A percentile compares a stretch with the other conserved stretches of the same genome.
Conservation (phyloP, 805 yeast species). For the Yarrowia divulgata region DNA sequence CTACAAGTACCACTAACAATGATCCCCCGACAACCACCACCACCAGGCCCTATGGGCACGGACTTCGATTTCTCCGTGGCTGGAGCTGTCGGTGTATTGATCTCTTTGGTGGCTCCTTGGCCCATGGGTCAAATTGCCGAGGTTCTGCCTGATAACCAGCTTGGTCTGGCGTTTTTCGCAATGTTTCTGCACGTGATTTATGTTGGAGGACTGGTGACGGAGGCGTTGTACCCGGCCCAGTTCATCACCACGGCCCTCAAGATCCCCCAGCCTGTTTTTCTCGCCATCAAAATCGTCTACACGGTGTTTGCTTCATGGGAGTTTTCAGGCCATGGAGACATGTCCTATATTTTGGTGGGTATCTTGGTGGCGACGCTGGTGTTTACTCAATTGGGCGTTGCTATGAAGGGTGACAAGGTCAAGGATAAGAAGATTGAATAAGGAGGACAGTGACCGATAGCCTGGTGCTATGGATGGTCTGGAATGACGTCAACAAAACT, state of each 20-base stretch:
- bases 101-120: slow-evolving; percentile 15
- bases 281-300: slow-evolving; percentile 11
- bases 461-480: too few species aligned
- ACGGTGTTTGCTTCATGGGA: neutral
- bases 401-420: neutral
- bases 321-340: slow-evolving; percentile 9
- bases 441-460: too few species aligned
- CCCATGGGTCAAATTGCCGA: slow-evolving; percentile 27
- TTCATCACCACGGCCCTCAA: slow-evolving; percentile 4
- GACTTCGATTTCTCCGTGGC: slow-evolving; percentile 10
- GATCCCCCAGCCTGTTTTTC: neutral
- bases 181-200: slow-evolving; percentile 21
- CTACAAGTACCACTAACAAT: neutral
- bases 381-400: slow-evolving; percentile 1
- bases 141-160: neutral
- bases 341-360: neutral
- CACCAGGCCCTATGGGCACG: slow-evolving; percentile 12
- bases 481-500: too few species aligned
- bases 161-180: neutral
- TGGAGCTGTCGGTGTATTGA: neutral
- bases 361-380: neutral
- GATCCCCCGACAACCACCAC: slow-evolving; percentile 11
- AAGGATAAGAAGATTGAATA: neutral
- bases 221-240: neutral
- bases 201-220: slow-evolving; percentile 15